These are phyloP conservation scores for Allium cepa DNA, from an alignment of 106 monocot genomes.

Conservation along the genomic window DNA sequence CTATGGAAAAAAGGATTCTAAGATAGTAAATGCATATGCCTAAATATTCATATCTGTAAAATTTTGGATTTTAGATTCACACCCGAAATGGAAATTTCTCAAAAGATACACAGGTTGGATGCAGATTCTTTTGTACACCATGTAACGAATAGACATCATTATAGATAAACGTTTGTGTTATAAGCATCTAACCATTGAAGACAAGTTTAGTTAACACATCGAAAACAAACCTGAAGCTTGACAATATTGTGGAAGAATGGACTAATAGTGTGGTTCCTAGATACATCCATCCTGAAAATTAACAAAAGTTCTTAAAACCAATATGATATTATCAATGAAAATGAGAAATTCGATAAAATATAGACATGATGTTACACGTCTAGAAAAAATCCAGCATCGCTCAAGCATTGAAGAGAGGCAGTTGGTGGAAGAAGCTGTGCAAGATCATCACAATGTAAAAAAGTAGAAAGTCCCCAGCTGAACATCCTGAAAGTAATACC, in stretches of 20 bases:
- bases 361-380: conserved; percentile 45
- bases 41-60: no score
- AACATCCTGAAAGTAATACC: conserved; percentile 94
- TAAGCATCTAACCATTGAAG: no score
- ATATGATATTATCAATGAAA: no score
- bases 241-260: conserved; percentile 41
- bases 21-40: background rate
- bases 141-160: conserved; percentile 10
- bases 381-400: conserved; percentile 94
- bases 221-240: conserved; percentile 36
- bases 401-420: conserved; percentile 67
- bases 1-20: conserved; percentile 25
- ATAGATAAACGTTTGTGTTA: no score
- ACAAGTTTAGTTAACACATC: no score
- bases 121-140: conserved; percentile 43
- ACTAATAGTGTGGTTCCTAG: conserved; percentile 49
- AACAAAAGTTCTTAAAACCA: no score
- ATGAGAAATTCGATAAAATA: no score
- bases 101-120: conserved; percentile 34
- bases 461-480: conserved; percentile 88
- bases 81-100: conserved; percentile 34
- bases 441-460: conserved; percentile 78
- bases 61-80: background rate
- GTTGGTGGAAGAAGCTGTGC: conserved; percentile 21
- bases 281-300: conserved; percentile 57